A percentile compares a stretch with the other conserved stretches of the same genome.
These are phyloP conservation scores for Aspergillus kassunensis DNA, from an alignment of 495 filamentous ascomycete species.

Conservation along the genomic window DNA sequence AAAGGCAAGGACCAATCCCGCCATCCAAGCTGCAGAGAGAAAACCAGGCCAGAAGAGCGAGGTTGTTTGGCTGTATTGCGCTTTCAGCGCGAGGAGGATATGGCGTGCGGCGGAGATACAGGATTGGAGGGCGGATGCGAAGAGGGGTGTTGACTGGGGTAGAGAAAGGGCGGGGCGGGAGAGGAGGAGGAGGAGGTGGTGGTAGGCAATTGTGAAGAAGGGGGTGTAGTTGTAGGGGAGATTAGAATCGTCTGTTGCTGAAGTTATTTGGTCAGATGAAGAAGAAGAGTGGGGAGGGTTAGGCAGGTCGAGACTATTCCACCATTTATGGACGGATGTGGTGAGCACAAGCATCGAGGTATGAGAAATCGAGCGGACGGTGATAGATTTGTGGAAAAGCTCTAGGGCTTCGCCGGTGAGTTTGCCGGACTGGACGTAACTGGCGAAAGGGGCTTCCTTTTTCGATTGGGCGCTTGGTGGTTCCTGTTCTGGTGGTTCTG, in stretches of 20 bases:
- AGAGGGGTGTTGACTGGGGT: slow-evolving; percentile 31
- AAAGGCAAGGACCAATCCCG: slow-evolving; percentile 37
- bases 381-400: slow-evolving; percentile 41
- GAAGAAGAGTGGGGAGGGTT: background rate
- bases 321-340: slow-evolving; percentile 45
- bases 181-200: slow-evolving; percentile 66
- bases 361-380: slow-evolving; percentile 33
- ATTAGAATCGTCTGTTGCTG: slow-evolving; percentile 11
- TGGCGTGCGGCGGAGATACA: slow-evolving; percentile 37
- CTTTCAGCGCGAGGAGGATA: slow-evolving; percentile 32
- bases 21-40: slow-evolving; percentile 41
- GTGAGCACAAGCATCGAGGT: slow-evolving; percentile 35
- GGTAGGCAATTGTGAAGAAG: slow-evolving; percentile 56
- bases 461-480: slow-evolving; percentile 14
- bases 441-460: slow-evolving; percentile 31
- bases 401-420: slow-evolving; percentile 39
- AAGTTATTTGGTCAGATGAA: background rate
- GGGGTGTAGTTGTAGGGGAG: slow-evolving; percentile 38
- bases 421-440: slow-evolving; percentile 39
- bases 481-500: too few relatives aligned
- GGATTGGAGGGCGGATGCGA: slow-evolving; percentile 37
- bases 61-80: slow-evolving; percentile 28
- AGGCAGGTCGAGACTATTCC: slow-evolving; percentile 35
- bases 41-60: slow-evolving; percentile 41
- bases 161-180: slow-evolving; percentile 42